Conservation (phyloP, 768 basidiomycete species). For the Mycena vitilis region DNA sequence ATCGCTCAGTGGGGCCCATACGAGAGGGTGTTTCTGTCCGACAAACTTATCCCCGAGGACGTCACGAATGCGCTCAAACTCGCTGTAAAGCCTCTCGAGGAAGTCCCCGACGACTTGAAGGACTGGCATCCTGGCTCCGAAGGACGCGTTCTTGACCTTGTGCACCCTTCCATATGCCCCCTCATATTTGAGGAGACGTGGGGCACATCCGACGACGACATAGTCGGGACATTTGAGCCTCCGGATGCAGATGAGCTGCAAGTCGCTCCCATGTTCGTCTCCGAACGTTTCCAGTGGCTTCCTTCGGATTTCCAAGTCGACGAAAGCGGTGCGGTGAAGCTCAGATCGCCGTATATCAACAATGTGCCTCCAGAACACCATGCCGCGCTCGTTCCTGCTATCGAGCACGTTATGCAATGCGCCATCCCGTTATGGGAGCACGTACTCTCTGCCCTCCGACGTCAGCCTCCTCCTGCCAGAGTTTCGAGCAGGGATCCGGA, state of each 20-base stretch:
- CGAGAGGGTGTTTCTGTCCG: conserved; percentile 39
- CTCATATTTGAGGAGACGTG: conserved; percentile 40
- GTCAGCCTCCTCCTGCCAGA: conserved; percentile 4
- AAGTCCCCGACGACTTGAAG: conserved; percentile 39
- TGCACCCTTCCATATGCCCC: conserved; percentile 46
- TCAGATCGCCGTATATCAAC: conserved; percentile 43
- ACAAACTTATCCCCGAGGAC: conserved; percentile 36
- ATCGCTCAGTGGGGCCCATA: conserved; percentile 31
- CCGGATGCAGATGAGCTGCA: conserved; percentile 9
- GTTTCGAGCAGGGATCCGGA: neutral
- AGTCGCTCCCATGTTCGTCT: conserved; percentile 15
- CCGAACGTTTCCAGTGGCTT: conserved; percentile 32
- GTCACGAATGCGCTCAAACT: conserved; percentile 27
- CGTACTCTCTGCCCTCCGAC: conserved; percentile 34
- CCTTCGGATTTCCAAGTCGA: conserved; percentile 35
- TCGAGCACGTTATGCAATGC: conserved; percentile 36
- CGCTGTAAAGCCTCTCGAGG: conserved; percentile 35
- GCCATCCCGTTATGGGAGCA: conserved; percentile 42
- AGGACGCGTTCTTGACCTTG: conserved; percentile 45
- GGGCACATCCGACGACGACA: conserved; percentile 13
- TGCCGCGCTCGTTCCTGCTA: conserved; percentile 32
- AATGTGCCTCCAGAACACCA: conserved; percentile 35
- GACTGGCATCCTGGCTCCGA: conserved; percentile 50
- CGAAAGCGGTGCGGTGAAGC: conserved; percentile 18
- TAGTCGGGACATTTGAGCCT: neutral